Evolutionary conservation across 768 basidiomycete species (phyloP).

Genomic region (Boletus sensibilis): DNA sequence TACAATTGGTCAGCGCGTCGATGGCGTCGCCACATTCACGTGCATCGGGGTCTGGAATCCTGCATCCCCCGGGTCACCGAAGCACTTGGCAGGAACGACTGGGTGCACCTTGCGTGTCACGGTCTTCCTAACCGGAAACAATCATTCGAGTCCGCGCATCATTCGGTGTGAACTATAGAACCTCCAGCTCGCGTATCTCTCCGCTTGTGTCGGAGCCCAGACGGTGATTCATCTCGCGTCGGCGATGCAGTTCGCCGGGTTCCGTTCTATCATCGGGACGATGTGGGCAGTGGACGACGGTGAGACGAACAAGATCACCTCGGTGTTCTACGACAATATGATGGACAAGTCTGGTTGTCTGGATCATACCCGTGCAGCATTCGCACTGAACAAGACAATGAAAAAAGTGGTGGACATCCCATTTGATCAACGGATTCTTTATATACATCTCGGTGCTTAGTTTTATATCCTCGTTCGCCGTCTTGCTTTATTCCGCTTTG

Average conservation of each 20-base stretch:
- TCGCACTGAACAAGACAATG: background rate
- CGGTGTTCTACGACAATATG: background rate
- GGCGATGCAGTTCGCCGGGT: background rate
- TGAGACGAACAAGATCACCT: background rate
- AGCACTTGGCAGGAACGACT: background rate
- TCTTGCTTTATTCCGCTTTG: too few relatives aligned
- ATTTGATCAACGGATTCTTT: background rate
- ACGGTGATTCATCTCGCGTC: background rate
- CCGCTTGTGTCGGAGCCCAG: background rate
- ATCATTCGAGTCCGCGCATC: too few relatives aligned
- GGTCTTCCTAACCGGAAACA: too few relatives aligned
- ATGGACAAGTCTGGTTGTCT: background rate
- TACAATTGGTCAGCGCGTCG: background rate
- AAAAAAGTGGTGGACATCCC: background rate
- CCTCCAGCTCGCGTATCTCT: background rate
- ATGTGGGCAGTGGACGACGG: background rate
- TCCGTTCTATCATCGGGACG: background rate
- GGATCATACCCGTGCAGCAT: background rate
- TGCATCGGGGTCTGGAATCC: background rate
- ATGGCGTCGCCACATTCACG: background rate
- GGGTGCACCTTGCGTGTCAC: constrained; percentile 29
- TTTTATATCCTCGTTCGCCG: background rate
- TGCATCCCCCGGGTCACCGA: background rate
- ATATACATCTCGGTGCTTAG: background rate
- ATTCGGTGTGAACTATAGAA: background rate